A percentile compares a stretch with the other conserved stretches of the same genome.
These are phyloP conservation scores for Colletotrichum tanaceti DNA, from an alignment of 2,329 filamentous ascomycete species.

Conservation along the genomic window DNA sequence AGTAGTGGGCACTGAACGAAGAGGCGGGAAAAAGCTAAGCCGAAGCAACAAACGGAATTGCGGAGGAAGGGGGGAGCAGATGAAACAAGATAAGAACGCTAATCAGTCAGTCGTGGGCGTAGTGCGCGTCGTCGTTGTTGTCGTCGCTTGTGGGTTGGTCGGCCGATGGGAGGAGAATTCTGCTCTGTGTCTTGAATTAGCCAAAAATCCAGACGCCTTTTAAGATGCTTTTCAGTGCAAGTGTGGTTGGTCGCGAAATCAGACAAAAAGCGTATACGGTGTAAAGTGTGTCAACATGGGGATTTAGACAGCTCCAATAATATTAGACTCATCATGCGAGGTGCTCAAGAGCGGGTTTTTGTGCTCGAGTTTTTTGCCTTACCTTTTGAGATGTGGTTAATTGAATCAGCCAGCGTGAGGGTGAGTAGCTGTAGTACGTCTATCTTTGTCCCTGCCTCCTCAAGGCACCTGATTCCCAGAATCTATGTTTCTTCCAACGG, in stretches of 20 bases:
- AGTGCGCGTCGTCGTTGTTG: slow-evolving; percentile 41
- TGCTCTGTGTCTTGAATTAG: slow-evolving; percentile 38
- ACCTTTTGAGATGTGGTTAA: slow-evolving; percentile 19
- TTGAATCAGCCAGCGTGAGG: not conserved
- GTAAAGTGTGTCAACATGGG: slow-evolving; percentile 69
- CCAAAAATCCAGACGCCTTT: slow-evolving; percentile 25
- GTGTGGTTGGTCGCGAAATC: slow-evolving; percentile 46
- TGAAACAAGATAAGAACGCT: not conserved
- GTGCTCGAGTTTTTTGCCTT: slow-evolving; percentile 26
- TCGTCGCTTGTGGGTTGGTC: not conserved
- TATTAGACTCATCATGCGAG: slow-evolving; percentile 56
- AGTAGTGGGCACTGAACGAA: not conserved
- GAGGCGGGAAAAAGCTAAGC: slow-evolving; percentile 1
- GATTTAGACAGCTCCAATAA: slow-evolving; percentile 86
- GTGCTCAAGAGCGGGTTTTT: slow-evolving; percentile 8
- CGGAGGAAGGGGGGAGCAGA: not conserved
- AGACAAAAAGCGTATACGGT: slow-evolving; percentile 67
- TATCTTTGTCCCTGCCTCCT: slow-evolving; percentile 1
- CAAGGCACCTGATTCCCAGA: not conserved
- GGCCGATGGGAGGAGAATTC: slow-evolving; percentile 8
- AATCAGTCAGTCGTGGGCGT: slow-evolving; percentile 3
- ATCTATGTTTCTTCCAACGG: slow-evolving; percentile 3
- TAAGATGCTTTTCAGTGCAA: not conserved
- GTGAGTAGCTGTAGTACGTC: not conserved
- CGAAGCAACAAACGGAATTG: slow-evolving; percentile 4